These are phyloP conservation scores for Apophysomyces variabilis DNA, from an alignment of 371 early-diverging fungal species.

Conservation along the genomic window DNA sequence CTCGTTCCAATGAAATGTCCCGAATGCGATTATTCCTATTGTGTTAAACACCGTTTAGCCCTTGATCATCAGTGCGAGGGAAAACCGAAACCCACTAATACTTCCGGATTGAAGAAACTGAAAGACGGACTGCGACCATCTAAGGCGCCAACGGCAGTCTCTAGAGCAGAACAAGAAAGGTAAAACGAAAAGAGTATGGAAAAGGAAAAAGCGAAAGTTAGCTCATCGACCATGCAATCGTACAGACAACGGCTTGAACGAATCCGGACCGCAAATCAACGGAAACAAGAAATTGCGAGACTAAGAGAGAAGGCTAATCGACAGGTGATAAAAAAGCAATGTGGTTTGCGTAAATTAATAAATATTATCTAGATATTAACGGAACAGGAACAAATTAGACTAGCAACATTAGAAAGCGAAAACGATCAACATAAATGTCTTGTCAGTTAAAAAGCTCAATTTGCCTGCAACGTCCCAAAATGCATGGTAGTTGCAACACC, in stretches of 20 bases:
- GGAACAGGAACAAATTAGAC: slow-evolving; percentile 39
- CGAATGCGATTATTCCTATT: slow-evolving; percentile 61
- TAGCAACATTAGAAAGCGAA: slow-evolving; percentile 34
- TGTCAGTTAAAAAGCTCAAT: slow-evolving; percentile 3
- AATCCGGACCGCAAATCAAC: slow-evolving; percentile 11
- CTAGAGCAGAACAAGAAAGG: slow-evolving; percentile 34
- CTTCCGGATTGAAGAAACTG: slow-evolving; percentile 1
- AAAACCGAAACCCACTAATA: slow-evolving; percentile 18
- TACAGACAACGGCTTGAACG: slow-evolving; percentile 25
- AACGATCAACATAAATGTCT: slow-evolving; percentile 2
- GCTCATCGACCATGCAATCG: background rate
- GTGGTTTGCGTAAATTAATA: background rate
- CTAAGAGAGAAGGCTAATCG: slow-evolving; percentile 36
- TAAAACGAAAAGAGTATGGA: background rate
- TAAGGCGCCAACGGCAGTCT: slow-evolving; percentile 9
- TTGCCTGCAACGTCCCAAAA: no score
- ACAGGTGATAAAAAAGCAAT: slow-evolving; percentile 23
- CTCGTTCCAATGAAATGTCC: slow-evolving; percentile 63
- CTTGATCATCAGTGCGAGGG: slow-evolving; percentile 61
- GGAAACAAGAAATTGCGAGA: slow-evolving; percentile 36
- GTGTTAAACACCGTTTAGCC: slow-evolving; percentile 68
- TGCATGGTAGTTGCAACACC: no score
- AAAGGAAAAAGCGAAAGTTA: background rate
- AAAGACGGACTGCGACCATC: slow-evolving; percentile 6
- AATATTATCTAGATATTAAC: slow-evolving; percentile 27